Evolutionary conservation across 78 protist species (phyloP).

Genomic region (Ministeria vibrans): DNA sequence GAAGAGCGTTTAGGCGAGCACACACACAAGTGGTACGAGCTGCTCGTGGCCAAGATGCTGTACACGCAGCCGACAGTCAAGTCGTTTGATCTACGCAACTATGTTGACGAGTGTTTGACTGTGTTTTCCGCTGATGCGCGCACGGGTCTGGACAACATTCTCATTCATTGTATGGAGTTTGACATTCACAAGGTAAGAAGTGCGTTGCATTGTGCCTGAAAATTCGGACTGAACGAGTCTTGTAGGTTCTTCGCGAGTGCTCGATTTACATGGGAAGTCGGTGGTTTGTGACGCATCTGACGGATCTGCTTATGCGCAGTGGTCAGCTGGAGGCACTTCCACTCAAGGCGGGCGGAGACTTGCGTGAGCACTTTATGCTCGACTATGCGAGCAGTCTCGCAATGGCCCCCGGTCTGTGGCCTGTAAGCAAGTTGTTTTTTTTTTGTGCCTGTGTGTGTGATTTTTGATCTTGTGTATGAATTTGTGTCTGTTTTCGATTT

Average conservation of each 20-base stretch:
- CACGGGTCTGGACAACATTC: too few relatives aligned
- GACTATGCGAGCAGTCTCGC: not conserved
- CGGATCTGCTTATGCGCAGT: not conserved
- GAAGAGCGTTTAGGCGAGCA: not conserved
- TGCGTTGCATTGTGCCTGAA: too few relatives aligned
- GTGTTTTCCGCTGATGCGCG: too few relatives aligned
- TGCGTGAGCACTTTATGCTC: not conserved
- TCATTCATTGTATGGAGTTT: too few relatives aligned
- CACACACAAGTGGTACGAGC: not conserved
- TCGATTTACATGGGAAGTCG: not conserved
- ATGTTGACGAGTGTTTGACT: not conserved
- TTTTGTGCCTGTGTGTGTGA: too few relatives aligned
- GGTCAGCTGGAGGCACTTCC: not conserved
- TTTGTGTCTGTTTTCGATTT: too few relatives aligned
- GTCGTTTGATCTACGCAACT: not conserved
- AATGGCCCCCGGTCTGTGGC: not conserved
- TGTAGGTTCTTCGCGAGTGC: not conserved
- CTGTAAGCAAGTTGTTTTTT: too few relatives aligned
- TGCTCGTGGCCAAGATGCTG: not conserved
- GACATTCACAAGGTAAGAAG: not conserved
- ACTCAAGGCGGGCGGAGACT: not conserved
- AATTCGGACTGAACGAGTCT: too few relatives aligned
- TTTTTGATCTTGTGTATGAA: too few relatives aligned
- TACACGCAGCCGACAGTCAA: not conserved
- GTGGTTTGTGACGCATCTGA: not conserved